A percentile compares a stretch with the other conserved stretches of the same genome.
Evolutionary conservation across 768 basidiomycete genomes (phyloP).

Genomic region (Mycena chlorophos): DNA sequence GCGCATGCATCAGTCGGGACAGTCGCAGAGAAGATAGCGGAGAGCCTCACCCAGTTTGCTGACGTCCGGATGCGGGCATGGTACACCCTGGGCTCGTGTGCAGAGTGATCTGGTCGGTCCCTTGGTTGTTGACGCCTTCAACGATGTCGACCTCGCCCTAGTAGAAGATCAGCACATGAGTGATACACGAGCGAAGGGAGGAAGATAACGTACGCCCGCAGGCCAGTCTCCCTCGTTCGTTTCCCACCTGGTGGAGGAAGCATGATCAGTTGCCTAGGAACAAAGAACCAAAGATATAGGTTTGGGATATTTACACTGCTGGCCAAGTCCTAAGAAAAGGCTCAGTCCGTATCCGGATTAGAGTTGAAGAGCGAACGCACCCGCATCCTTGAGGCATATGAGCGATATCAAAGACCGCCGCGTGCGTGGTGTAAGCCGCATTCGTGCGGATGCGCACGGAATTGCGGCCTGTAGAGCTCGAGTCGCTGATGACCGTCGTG

Average conservation of each 20-base stretch:
- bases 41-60: background rate
- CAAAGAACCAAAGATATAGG: too few relatives aligned
- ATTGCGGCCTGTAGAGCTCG: slow-evolving; percentile 49
- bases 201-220: slow-evolving; percentile 24
- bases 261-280: background rate
- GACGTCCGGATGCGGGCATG: background rate
- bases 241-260: slow-evolving; percentile 21
- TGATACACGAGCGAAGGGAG: too few relatives aligned
- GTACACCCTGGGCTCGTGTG: slow-evolving; percentile 43
- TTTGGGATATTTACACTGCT: slow-evolving; percentile 40
- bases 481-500: slow-evolving; percentile 36
- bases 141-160: slow-evolving; percentile 52
- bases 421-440: slow-evolving; percentile 39
- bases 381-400: slow-evolving; percentile 62
- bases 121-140: slow-evolving; percentile 58
- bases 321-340: slow-evolving; percentile 43
- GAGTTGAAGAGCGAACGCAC: slow-evolving; percentile 28
- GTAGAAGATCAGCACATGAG: background rate
- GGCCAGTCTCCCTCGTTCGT: slow-evolving; percentile 38
- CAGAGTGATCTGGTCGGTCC: slow-evolving; percentile 52
- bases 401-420: slow-evolving; percentile 37
- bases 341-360: background rate
- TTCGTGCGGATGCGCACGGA: slow-evolving; percentile 42
- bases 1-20: background rate
- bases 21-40: background rate